phyloP scores from a whole-genome alignment of 2,329 filamentous ascomycete species.

The Thelonectria discophora region DNA sequence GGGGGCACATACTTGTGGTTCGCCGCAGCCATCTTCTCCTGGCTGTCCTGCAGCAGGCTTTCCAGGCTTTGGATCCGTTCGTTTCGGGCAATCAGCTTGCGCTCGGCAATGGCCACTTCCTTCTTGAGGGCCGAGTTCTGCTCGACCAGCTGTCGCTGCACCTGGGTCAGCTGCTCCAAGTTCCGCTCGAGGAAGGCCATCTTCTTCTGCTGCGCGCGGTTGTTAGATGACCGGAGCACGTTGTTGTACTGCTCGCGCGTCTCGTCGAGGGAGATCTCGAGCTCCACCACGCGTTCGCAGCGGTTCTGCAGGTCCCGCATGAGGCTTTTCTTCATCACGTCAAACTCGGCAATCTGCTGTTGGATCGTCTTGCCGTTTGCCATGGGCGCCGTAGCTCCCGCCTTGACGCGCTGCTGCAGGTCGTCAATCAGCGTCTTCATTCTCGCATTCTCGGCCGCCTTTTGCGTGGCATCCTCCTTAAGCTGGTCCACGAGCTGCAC shows the following conservation, averaged over 20 bases:
- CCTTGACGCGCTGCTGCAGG: constrained; percentile 77
- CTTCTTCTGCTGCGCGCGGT: constrained; percentile 99
- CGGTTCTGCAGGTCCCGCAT: constrained; percentile 99
- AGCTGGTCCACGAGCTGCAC: constrained; percentile 79
- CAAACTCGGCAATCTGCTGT: constrained; percentile 98
- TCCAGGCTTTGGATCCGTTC: constrained; percentile 97
- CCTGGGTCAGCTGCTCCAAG: constrained; percentile 95
- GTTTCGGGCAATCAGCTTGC: constrained; percentile 95
- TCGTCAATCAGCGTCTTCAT: constrained; percentile 84
- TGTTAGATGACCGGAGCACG: constrained; percentile 94
- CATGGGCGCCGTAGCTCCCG: constrained; percentile 66
- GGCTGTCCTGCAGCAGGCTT: constrained; percentile 90
- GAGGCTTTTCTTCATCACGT: constrained; percentile 99
- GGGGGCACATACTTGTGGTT: constrained; percentile 84
- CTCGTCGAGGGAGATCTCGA: constrained; percentile 97
- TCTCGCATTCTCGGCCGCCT: constrained; percentile 82
- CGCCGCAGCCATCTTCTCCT: constrained; percentile 96
- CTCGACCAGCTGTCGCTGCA: constrained; percentile 96
- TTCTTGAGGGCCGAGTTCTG: constrained; percentile 98
- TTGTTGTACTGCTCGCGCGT: constrained; percentile 99
- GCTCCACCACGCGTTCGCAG: constrained; percentile 96
- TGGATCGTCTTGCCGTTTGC: constrained; percentile 90
- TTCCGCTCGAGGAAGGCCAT: constrained; percentile 99
- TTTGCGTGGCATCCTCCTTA: constrained; percentile 77
- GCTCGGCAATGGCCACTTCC: constrained; percentile 97